phyloP scores from a whole-genome alignment of 148 eudicot genomes.

The Camellia japonica region DNA sequence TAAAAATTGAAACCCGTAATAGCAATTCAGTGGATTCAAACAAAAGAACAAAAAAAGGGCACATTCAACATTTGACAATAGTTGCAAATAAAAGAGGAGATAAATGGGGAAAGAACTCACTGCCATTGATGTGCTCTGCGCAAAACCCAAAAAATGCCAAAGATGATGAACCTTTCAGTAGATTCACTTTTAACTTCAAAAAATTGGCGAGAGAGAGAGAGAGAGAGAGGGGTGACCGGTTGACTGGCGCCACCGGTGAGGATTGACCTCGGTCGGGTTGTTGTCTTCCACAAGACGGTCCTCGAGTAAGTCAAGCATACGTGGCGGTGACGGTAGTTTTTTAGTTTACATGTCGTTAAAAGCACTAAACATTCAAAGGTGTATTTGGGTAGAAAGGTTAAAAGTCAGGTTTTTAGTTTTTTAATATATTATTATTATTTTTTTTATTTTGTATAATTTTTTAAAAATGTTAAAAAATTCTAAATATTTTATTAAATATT shows the following conservation, averaged over 20 bases:
- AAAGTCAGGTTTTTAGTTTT: too few relatives aligned
- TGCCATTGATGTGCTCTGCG: slow-evolving; percentile 1
- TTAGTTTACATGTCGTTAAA: too few relatives aligned
- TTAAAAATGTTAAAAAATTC: too few relatives aligned
- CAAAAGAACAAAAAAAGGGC: neutral
- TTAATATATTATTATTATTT: too few relatives aligned
- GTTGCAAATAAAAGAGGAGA: neutral
- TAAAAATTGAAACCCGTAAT: neutral
- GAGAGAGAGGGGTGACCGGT: neutral
- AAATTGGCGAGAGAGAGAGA: neutral
- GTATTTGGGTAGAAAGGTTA: too few relatives aligned
- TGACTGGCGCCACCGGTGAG: slow-evolving; percentile 8
- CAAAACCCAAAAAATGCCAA: neutral
- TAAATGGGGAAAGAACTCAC: slow-evolving; percentile 5
- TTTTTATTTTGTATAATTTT: too few relatives aligned
- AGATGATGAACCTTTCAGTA: neutral
- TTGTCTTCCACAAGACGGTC: too few relatives aligned
- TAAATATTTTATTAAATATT: too few relatives aligned
- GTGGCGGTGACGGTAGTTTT: too few relatives aligned
- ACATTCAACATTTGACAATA: neutral
- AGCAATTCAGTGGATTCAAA: neutral
- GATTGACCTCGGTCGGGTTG: neutral
- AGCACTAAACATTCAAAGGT: too few relatives aligned
- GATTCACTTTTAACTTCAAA: neutral
- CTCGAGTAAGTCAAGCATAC: too few relatives aligned